Percentiles rank a stretch among this genome's conserved stretches.
Evolutionary conservation across 1,284 basidiomycete species (phyloP).

Genomic region (Athelia sp.): DNA sequence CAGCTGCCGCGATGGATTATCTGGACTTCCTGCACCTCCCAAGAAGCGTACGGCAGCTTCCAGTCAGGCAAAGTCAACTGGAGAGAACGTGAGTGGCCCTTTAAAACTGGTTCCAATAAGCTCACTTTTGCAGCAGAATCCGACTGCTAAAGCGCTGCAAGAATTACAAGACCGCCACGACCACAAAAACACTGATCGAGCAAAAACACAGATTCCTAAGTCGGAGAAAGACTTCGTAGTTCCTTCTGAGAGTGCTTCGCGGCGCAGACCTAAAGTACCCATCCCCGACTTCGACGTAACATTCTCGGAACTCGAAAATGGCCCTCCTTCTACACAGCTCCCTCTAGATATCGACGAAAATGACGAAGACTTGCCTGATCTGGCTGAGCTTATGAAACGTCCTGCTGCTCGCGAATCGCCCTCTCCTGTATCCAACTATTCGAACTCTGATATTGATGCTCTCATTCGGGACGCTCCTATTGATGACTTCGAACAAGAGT

Average conservation of each 20-base stretch:
- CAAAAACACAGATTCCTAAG: too few relatives aligned
- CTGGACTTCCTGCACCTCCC: slow-evolving; percentile 41
- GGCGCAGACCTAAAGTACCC: slow-evolving; percentile 25
- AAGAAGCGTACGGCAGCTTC: slow-evolving; percentile 22
- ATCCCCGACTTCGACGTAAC: slow-evolving; percentile 48
- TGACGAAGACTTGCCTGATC: slow-evolving; percentile 44
- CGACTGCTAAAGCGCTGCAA: too few relatives aligned
- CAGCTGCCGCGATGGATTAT: slow-evolving; percentile 71
- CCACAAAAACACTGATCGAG: too few relatives aligned
- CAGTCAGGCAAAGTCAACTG: slow-evolving; percentile 6
- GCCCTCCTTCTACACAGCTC: slow-evolving; percentile 13
- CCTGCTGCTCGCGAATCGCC: slow-evolving; percentile 6
- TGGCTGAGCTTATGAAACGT: slow-evolving; percentile 28
- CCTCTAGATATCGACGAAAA: slow-evolving; percentile 18
- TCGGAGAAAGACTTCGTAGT: too few relatives aligned
- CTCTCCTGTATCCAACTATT: slow-evolving; percentile 29
- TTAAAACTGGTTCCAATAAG: slow-evolving; percentile 1
- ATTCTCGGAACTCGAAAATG: slow-evolving; percentile 40
- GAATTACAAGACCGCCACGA: too few relatives aligned
- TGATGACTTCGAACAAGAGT: slow-evolving; percentile 12
- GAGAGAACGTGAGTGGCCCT: not conserved
- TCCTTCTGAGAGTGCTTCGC: too few relatives aligned
- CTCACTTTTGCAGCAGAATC: too few relatives aligned
- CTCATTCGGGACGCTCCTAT: slow-evolving; percentile 17
- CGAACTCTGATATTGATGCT: slow-evolving; percentile 32